Conservation (phyloP, 1,139 yeast species). For the Hemisphaericaspora xylofermentans region DNA sequence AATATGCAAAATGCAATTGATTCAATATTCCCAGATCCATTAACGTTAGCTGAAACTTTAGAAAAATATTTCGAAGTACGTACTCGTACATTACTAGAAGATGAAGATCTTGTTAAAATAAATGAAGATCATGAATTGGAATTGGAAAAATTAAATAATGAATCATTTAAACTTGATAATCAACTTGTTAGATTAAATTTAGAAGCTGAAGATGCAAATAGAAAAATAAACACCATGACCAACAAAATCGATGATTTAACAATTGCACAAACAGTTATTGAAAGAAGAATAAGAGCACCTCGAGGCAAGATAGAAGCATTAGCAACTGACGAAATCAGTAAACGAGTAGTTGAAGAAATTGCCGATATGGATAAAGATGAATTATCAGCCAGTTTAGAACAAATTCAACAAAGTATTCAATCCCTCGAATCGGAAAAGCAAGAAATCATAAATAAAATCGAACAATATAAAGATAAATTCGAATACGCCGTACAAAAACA, state of each 20-base stretch:
- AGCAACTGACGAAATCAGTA: slow-evolving; percentile 10
- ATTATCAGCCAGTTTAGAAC: slow-evolving; percentile 19
- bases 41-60: slow-evolving; percentile 62
- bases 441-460: neutral
- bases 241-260: slow-evolving; percentile 2
- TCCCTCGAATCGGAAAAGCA: slow-evolving; percentile 1
- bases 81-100: slow-evolving; percentile 29
- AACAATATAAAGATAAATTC: slow-evolving; percentile 15
- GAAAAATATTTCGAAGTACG: slow-evolving; percentile 53
- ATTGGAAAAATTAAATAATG: slow-evolving; percentile 11
- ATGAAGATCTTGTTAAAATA: slow-evolving; percentile 25
- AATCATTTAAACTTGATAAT: slow-evolving; percentile 14
- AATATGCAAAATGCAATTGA: slow-evolving; percentile 62
- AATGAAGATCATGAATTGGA: slow-evolving; percentile 17
- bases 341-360: slow-evolving; percentile 10
- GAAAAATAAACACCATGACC: slow-evolving; percentile 1
- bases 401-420: slow-evolving; percentile 8
- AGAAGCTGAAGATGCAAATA: slow-evolving; percentile 9
- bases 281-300: slow-evolving; percentile 8
- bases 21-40: slow-evolving; percentile 74
- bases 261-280: slow-evolving; percentile 5
- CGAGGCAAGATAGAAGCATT: slow-evolving; percentile 9
- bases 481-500: slow-evolving; percentile 11
- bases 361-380: slow-evolving; percentile 17
- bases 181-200: slow-evolving; percentile 12